Conservation (phyloP, 805 yeast species). For the Kodamaea jinghongensis region DNA sequence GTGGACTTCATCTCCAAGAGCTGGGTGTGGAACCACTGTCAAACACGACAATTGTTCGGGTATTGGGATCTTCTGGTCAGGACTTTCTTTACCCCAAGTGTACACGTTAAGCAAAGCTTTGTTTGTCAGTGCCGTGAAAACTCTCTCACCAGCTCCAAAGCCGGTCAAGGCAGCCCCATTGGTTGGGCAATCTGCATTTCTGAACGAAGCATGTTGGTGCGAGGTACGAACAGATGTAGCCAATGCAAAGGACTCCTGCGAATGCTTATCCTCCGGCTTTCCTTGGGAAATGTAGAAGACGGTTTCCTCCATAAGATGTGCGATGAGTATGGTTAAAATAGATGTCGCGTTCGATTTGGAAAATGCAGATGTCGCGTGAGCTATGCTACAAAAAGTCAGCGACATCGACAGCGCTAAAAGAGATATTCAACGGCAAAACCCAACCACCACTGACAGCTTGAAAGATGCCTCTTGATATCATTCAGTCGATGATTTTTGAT, state of each 20-base stretch:
- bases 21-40: conserved; percentile 39
- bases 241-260: conserved; percentile 41
- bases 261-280: conserved; percentile 41
- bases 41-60: conserved; percentile 75
- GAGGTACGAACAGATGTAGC: conserved; percentile 47
- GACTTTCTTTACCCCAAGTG: conserved; percentile 64
- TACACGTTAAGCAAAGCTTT: conserved; percentile 78
- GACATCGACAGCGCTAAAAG: neutral
- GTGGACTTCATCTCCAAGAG: conserved; percentile 18
- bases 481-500: conserved; percentile 64
- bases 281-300: conserved; percentile 48
- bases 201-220: conserved; percentile 47
- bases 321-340: conserved; percentile 5
- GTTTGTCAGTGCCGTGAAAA: conserved; percentile 63
- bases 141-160: conserved; percentile 45
- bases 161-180: conserved; percentile 50
- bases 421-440: neutral
- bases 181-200: conserved; percentile 48
- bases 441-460: neutral
- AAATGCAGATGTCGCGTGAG: conserved; percentile 1
- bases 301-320: conserved; percentile 45
- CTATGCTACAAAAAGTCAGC: neutral
- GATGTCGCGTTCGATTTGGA: too few relatives aligned
- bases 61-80: conserved; percentile 76
- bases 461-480: conserved; percentile 82